Conservation (phyloP, 163 green algal genomes). For the Chloromonas sp. region DNA sequence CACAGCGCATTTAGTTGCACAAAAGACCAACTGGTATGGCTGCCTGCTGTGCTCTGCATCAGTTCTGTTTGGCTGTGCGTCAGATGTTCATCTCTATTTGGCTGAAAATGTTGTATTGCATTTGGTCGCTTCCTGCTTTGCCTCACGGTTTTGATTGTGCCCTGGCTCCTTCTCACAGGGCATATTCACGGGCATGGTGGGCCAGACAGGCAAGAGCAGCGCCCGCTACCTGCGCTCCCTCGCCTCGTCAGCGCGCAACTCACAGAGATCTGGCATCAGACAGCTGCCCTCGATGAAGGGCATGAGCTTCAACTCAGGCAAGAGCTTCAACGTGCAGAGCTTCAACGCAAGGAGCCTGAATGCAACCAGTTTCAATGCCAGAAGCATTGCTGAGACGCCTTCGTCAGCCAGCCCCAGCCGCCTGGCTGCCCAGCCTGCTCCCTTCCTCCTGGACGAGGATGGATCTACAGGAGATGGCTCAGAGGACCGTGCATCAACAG, state of each 20-base stretch:
- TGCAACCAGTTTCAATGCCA: too few relatives aligned
- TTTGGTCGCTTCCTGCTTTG: too few relatives aligned
- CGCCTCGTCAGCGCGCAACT: slow-evolving; percentile 13
- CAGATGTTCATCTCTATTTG: background rate
- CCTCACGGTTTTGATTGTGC: background rate
- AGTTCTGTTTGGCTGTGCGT: background rate
- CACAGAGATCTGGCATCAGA: background rate
- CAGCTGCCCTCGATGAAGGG: background rate
- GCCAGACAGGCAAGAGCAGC: slow-evolving; percentile 31
- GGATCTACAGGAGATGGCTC: too few relatives aligned
- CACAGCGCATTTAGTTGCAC: too few relatives aligned
- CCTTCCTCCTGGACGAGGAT: too few relatives aligned
- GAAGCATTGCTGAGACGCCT: too few relatives aligned
- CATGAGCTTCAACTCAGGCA: background rate
- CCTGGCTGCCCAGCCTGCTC: too few relatives aligned
- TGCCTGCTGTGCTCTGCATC: background rate
- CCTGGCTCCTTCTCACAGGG: slow-evolving; percentile 8
- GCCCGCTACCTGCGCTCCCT: slow-evolving; percentile 28
- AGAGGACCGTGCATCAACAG: too few relatives aligned
- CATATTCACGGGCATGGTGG: slow-evolving; percentile 40
- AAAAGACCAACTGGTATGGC: too few relatives aligned
- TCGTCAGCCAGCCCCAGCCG: too few relatives aligned
- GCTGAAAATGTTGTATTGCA: background rate
- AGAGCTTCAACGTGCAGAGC: background rate
- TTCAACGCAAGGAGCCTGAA: background rate